phyloP scores from a whole-genome alignment of 768 basidiomycete genomes.

The Russula earlei region DNA sequence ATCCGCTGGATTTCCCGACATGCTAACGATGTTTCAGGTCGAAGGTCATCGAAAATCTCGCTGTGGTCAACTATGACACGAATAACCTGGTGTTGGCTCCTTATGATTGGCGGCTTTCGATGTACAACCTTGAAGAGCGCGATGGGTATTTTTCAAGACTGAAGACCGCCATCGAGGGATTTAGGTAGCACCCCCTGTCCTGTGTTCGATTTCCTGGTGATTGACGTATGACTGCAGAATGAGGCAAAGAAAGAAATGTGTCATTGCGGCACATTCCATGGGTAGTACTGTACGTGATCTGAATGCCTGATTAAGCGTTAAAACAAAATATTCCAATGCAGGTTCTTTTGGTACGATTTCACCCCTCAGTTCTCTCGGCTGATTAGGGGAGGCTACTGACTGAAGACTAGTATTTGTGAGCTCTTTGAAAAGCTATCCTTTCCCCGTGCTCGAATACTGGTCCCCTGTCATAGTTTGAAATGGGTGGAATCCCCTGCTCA shows the following conservation, averaged over 20 bases:
- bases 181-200: slow-evolving; percentile 38
- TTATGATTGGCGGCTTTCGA: slow-evolving; percentile 88
- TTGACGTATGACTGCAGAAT: slow-evolving; percentile 32
- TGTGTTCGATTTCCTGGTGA: neutral
- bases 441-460: neutral
- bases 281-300: slow-evolving; percentile 56
- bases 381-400: neutral
- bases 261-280: slow-evolving; percentile 83
- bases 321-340: slow-evolving; percentile 12
- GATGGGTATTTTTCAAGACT: slow-evolving; percentile 84
- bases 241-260: slow-evolving; percentile 67
- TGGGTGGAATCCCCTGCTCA: slow-evolving; percentile 89
- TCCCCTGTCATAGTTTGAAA: slow-evolving; percentile 54
- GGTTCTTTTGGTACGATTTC: slow-evolving; percentile 37
- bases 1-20: neutral
- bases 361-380: neutral
- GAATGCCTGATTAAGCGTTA: neutral
- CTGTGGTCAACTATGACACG: slow-evolving; percentile 86
- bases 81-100: slow-evolving; percentile 78
- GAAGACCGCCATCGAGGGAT: slow-evolving; percentile 72
- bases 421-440: neutral
- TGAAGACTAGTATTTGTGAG: slow-evolving; percentile 73
- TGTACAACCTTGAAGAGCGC: slow-evolving; percentile 83
- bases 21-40: slow-evolving; percentile 39
- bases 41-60: slow-evolving; percentile 90